A percentile compares a stretch with the other conserved stretches of the same genome.
Evolutionary conservation across 805 yeast genomes (phyloP).

Genomic region (Tetrapisispora fleetii): DNA sequence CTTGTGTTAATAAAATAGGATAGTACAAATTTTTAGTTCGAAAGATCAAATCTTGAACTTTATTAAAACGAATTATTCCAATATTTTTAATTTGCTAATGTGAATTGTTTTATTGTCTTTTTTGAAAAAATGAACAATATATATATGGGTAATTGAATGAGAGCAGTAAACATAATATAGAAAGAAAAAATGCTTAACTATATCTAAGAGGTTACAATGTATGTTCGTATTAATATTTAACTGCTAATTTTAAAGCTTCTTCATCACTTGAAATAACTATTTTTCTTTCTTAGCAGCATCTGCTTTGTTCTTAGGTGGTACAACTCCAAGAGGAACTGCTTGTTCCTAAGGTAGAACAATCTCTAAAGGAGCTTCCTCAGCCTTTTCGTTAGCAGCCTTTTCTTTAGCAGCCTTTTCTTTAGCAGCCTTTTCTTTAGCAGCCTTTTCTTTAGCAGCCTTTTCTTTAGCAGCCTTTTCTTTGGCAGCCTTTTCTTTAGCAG

Average conservation of each 20-base stretch:
- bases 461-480: background rate
- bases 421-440: background rate
- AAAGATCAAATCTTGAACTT: too few species aligned
- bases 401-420: background rate
- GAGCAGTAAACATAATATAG: too few species aligned
- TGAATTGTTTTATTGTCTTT: background rate
- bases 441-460: background rate
- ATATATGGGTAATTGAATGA: background rate
- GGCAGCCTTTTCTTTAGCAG: background rate
- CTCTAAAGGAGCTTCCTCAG: background rate
- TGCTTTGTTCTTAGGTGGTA: too few species aligned
- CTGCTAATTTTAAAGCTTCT: too few species aligned
- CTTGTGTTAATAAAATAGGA: too few species aligned
- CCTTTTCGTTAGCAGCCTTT: background rate
- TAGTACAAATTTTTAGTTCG: too few species aligned
- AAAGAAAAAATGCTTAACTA: background rate
- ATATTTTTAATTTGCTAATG: too few species aligned
- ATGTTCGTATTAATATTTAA: too few species aligned
- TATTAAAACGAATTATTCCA: background rate
- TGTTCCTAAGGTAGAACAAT: background rate
- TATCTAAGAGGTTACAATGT: background rate
- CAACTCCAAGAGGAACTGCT: too few species aligned
- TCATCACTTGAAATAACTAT: too few species aligned
- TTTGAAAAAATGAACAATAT: too few species aligned
- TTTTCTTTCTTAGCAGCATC: too few species aligned